Base-by-base conservation (phyloP, 345 rosid species). In the rapeseed (Brassica napus) region DNA sequence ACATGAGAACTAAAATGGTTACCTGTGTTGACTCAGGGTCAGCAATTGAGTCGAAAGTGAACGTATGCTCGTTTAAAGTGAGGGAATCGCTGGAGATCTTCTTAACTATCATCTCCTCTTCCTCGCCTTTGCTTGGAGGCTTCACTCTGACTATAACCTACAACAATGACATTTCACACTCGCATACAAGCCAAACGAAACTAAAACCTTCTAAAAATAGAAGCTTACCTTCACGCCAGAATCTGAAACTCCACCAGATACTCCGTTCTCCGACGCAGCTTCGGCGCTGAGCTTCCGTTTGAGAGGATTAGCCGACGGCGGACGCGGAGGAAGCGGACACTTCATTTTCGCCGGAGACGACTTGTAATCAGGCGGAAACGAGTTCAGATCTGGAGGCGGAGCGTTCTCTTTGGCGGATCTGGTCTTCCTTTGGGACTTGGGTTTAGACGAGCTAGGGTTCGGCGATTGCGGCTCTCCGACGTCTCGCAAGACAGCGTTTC, bases 81-180 rank as follows among this genome's bases (percentile, higher is more conserved):
- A 93, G 61, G 18, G 97, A 79, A 85, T 89, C 87, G 71, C 60
- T 39, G 0, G 90, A 83, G 24, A 81, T 9, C 79, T 91, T 90
- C 75, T 91, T 86, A 61, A 88, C 84, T 61, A 88, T 88, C 79
- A 62, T 52, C n/a, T 88, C 91, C 15, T 86, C 91, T 83, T 85
- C 90, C 74, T 88, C 97, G 15, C 89, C 89, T 72, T 86, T 88
- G 59, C 66, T 84, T 49, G 68, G 82, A 5, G 98, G 98, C 47
- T 97, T 84, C 94, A 93, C 86, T 62, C 98, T 83, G 12, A 93
- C 91, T 28, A 93, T 65, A 31, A 93, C 98, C 98, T 93, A 49
- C 24, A 78, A 55, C 60, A 55, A 11, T 24, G 16, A 47, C 1
- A 15, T 15, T 54, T 26, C 31, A 30, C 3, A 12, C 16, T 42